These are phyloP conservation scores for Ceratopteris richardii DNA, from an alignment of 75 land plant genomes.

Conservation along the genomic window DNA sequence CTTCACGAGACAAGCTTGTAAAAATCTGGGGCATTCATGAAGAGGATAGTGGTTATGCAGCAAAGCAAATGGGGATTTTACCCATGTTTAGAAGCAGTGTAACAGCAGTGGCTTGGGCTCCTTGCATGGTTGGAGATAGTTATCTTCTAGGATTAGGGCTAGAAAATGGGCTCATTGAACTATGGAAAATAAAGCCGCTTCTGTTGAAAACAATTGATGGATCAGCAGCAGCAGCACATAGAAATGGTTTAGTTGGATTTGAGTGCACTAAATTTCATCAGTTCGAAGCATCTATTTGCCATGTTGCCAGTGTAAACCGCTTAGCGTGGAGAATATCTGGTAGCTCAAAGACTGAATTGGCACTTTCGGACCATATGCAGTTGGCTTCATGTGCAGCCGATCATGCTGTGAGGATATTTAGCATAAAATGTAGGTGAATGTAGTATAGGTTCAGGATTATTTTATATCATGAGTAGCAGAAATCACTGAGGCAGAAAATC, in stretches of 20 bases:
- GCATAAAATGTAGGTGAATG: too few species aligned
- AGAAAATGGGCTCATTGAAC: constrained; percentile 77
- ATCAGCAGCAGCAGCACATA: background rate
- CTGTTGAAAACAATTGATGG: background rate
- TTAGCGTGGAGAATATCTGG: constrained; percentile 47
- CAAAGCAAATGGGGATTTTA: constrained; percentile 35
- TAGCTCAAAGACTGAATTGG: too few species aligned
- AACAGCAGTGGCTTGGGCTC: constrained; percentile 84
- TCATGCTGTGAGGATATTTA: constrained; percentile 67
- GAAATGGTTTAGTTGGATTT: background rate
- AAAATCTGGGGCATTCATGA: constrained; percentile 64
- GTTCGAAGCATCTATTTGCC: constrained; percentile 66
- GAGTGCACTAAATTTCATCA: background rate
- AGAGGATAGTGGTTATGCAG: constrained; percentile 24
- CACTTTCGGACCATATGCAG: constrained; percentile 18
- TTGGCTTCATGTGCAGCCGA: constrained; percentile 96
- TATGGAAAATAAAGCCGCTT: constrained; percentile 42
- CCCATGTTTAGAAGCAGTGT: constrained; percentile 63
- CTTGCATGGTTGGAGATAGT: constrained; percentile 16
- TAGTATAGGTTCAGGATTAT: too few species aligned
- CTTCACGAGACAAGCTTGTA: constrained; percentile 83
- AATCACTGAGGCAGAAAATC: too few species aligned
- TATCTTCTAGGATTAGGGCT: constrained; percentile 75
- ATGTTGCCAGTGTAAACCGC: constrained; percentile 76
- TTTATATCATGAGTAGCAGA: too few species aligned